Evolutionary conservation across 192 early-diverging fungal species (phyloP), one percentile per base, ranked within the genome.

Genomic region (Coemansia sp.): DNA sequence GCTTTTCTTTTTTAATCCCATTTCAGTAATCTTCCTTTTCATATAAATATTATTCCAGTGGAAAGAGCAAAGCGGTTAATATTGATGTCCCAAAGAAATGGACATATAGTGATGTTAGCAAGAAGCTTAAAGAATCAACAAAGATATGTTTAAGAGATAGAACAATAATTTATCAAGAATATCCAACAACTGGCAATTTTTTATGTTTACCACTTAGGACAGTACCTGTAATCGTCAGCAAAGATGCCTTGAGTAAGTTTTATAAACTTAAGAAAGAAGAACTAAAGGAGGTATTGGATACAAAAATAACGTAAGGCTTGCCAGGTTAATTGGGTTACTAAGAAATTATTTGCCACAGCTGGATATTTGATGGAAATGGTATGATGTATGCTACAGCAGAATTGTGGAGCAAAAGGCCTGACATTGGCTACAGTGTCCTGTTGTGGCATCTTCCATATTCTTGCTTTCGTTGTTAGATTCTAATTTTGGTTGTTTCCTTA

Each of bases 51-150:
- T 13, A 45, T 5, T 5, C 13, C 0, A 7, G 42, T 45, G 42
- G 42, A 1, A 45, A 16, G 4, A 5, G n/a, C n/a, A 16, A 4
- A 2, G 13, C 42, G 2, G 18, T 58, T 2, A 9, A 29, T 31
- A 57, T 58, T 58, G 33, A 39, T 30, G 28, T 58, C 35, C 39
- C 57, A 6, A 25, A 58, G 9, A 31, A n/a, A 37, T 58, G 39
- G 28, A 20, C 7, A 4, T 33, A 58, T 7, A 37, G 13, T 13
- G 28, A 58, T 35, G 39, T 23, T n/a, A 33, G 18, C 2, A 16
- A 45, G 5, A 16, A n/a, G 33, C 10, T 23, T 37, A 25, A 4
- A 35, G 7, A 39, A 16, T 16, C 42, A 5, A n/a, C 16, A 9
- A 45, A 45, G 5, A 18, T n/a, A 45, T 16, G 13, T 18, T 18